phyloP scores from a whole-genome alignment of 768 basidiomycete species.

The Naganishia vaughanmartiniae region DNA sequence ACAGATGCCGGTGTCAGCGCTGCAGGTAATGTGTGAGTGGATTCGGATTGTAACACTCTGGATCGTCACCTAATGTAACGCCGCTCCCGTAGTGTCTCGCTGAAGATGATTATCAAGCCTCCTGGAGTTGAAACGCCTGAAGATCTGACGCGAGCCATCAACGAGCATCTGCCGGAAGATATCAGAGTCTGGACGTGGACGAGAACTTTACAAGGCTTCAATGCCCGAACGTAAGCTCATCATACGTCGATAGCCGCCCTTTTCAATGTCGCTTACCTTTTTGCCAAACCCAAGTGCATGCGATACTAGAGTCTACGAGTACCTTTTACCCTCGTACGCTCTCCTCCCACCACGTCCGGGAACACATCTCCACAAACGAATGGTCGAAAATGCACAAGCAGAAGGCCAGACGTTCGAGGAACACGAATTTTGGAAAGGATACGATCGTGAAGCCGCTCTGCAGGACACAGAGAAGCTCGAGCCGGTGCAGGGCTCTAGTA shows the following conservation, averaged over 20 bases:
- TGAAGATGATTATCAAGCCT: slow-evolving; percentile 79
- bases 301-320: slow-evolving; percentile 95
- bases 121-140: slow-evolving; percentile 60
- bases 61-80: neutral
- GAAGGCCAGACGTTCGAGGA: slow-evolving; percentile 22
- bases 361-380: slow-evolving; percentile 57
- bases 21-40: slow-evolving; percentile 86
- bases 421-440: slow-evolving; percentile 43
- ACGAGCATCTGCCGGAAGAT: slow-evolving; percentile 81
- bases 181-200: slow-evolving; percentile 91
- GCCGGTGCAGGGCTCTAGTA: slow-evolving; percentile 51
- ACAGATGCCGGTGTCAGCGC: slow-evolving; percentile 98
- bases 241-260: neutral
- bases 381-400: slow-evolving; percentile 34
- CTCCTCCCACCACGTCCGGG: slow-evolving; percentile 83
- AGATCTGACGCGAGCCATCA: slow-evolving; percentile 71
- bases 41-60: neutral
- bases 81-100: slow-evolving; percentile 46
- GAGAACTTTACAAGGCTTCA: slow-evolving; percentile 56
- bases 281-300: slow-evolving; percentile 64
- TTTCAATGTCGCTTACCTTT: neutral
- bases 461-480: slow-evolving; percentile 23
- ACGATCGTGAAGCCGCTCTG: slow-evolving; percentile 39
- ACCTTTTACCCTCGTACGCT: slow-evolving; percentile 90
- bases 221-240: slow-evolving; percentile 52